A percentile compares a stretch with the other conserved stretches of the same genome.
These are phyloP conservation scores for Puccinia coronata DNA, from an alignment of 1,284 basidiomycete species.

Conservation along the genomic window DNA sequence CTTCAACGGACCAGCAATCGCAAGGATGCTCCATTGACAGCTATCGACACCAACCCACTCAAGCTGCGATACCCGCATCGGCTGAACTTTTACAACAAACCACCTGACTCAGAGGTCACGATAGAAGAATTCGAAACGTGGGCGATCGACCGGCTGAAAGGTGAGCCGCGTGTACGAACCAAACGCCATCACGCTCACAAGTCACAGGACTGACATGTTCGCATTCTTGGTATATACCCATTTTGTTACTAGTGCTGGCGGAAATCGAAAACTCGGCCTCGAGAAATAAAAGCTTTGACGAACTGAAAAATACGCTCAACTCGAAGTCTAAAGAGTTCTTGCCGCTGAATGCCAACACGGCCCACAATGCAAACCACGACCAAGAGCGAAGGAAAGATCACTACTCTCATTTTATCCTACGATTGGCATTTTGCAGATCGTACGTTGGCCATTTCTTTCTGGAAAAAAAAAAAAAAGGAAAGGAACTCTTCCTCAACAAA, in stretches of 20 bases:
- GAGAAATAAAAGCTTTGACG: constrained; percentile 77
- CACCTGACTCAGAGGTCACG: constrained; percentile 84
- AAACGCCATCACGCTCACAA: not conserved
- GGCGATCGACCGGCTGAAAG: constrained; percentile 80
- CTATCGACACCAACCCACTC: constrained; percentile 4
- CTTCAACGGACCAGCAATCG: not conserved
- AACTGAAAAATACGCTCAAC: constrained; percentile 69
- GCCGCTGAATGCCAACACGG: constrained; percentile 66
- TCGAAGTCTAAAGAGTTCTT: constrained; percentile 71
- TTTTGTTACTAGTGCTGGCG: constrained; percentile 67
- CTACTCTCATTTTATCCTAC: constrained; percentile 88
- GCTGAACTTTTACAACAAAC: constrained; percentile 85
- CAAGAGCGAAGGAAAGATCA: constrained; percentile 80
- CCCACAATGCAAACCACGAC: constrained; percentile 63
- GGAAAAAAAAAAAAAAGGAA: not conserved
- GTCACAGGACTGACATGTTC: not conserved
- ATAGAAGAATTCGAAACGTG: constrained; percentile 94
- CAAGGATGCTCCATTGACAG: not conserved
- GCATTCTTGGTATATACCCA: not conserved
- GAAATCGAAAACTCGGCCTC: constrained; percentile 90
- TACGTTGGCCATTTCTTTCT: constrained; percentile 62
- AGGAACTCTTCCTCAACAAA: too few relatives aligned
- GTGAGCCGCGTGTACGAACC: constrained; percentile 54
- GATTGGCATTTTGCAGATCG: constrained; percentile 94
- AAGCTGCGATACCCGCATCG: constrained; percentile 66